These are phyloP conservation scores for Penicillium lagena DNA, from an alignment of 495 filamentous ascomycete species.

Conservation along the genomic window DNA sequence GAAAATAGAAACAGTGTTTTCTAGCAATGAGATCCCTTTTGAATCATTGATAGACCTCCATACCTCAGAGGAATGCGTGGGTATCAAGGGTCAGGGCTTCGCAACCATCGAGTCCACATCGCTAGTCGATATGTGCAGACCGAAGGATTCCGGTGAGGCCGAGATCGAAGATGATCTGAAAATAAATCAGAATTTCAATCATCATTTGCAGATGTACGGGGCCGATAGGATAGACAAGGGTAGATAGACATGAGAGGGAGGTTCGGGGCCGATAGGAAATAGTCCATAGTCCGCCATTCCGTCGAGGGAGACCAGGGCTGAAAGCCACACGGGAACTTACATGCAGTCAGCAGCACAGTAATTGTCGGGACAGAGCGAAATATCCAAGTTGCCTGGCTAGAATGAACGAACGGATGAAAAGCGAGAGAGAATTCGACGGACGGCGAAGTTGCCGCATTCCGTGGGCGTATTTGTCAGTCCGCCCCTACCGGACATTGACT, in stretches of 20 bases:
- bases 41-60: background rate
- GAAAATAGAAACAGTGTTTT: background rate
- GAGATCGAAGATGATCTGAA: background rate
- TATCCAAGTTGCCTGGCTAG: background rate
- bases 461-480: conserved; percentile 24
- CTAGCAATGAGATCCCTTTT: background rate
- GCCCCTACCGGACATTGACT: background rate
- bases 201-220: no score
- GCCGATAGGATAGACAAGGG: no score
- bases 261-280: no score
- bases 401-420: conserved; percentile 3
- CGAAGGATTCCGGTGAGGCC: background rate
- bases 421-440: background rate
- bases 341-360: no score
- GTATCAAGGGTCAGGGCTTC: conserved; percentile 5
- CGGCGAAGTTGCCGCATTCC: no score
- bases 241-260: no score
- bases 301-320: no score
- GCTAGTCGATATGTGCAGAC: conserved; percentile 1
- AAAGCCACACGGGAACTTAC: no score
- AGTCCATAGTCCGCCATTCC: no score
- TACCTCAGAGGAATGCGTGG: conserved; percentile 1
- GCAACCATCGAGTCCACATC: background rate
- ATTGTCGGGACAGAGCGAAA: background rate
- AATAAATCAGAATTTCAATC: no score